Evolutionary conservation across 495 filamentous ascomycete species (phyloP).

Genomic region (Choiromyces venosus): DNA sequence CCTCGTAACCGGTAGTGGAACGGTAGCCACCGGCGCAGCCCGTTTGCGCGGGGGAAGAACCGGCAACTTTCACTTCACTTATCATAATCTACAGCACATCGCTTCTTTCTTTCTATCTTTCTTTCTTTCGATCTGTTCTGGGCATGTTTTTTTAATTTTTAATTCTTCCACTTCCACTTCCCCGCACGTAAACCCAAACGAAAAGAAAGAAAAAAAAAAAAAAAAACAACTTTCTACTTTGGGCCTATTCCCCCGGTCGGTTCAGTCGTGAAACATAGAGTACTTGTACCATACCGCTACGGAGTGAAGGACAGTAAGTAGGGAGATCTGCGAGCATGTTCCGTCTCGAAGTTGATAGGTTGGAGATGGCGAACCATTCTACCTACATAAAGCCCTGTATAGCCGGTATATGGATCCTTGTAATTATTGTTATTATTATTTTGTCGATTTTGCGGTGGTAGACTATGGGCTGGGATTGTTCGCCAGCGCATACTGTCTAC

Average conservation of each 20-base stretch:
- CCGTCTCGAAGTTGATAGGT: neutral
- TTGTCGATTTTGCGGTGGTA: neutral
- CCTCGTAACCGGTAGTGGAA: neutral
- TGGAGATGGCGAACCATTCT: neutral
- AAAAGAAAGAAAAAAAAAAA: neutral
- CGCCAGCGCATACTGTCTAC: neutral
- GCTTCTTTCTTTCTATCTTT: no score
- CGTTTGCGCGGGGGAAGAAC: no score
- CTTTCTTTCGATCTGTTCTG: no score
- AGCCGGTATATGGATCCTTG: no score
- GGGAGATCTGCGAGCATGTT: neutral
- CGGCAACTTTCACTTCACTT: neutral
- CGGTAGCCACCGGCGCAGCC: neutral
- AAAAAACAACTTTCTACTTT: no score
- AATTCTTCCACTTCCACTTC: neutral
- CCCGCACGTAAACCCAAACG: neutral
- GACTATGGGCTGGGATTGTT: neutral
- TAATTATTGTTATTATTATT: no score
- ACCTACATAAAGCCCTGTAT: neutral
- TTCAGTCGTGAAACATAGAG: neutral
- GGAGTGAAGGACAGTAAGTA: no score
- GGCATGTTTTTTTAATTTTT: neutral
- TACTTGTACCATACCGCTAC: neutral
- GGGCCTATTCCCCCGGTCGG: neutral
- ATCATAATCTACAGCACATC: neutral